Percentiles rank a stretch among this genome's conserved stretches.
phyloP scores from a whole-genome alignment of 768 basidiomycete species.

The Kwoniella sp. region DNA sequence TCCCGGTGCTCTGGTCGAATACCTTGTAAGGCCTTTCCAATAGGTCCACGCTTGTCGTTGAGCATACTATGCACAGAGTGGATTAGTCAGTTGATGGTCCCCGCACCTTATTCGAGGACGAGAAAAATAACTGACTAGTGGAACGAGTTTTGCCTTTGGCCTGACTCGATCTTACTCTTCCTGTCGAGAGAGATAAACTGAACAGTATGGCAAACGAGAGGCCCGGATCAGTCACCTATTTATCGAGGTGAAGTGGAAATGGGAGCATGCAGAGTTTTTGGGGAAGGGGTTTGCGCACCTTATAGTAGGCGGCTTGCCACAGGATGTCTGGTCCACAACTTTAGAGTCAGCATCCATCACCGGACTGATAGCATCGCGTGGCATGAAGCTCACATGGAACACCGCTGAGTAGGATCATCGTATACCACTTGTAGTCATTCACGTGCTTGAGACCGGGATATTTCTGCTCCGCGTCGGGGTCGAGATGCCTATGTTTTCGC shows the following conservation, averaged over 20 bases:
- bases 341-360: not conserved
- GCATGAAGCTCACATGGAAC: conserved; percentile 72
- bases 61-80: conserved; percentile 61
- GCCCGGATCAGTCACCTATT: conserved; percentile 8
- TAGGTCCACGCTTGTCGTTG: conserved; percentile 81
- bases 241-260: conserved; percentile 8
- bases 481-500: conserved; percentile 70
- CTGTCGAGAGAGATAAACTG: conserved; percentile 83
- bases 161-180: conserved; percentile 84
- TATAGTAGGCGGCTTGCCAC: conserved; percentile 95
- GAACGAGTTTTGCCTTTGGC: conserved; percentile 86
- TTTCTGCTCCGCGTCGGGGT: conserved; percentile 72
- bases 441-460: conserved; percentile 82
- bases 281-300: conserved; percentile 51
- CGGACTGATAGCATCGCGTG: not conserved
- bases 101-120: not conserved
- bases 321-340: conserved; percentile 71
- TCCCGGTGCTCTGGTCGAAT: conserved; percentile 69
- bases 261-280: too few relatives aligned
- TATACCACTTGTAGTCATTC: conserved; percentile 69
- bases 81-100: not conserved
- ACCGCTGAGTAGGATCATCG: conserved; percentile 75
- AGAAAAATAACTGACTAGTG: conserved; percentile 63
- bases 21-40: conserved; percentile 70
- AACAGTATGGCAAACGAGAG: too few relatives aligned